phyloP scores from a whole-genome alignment of 2,329 filamentous ascomycete species.

The Ascochyta koolunga region DNA sequence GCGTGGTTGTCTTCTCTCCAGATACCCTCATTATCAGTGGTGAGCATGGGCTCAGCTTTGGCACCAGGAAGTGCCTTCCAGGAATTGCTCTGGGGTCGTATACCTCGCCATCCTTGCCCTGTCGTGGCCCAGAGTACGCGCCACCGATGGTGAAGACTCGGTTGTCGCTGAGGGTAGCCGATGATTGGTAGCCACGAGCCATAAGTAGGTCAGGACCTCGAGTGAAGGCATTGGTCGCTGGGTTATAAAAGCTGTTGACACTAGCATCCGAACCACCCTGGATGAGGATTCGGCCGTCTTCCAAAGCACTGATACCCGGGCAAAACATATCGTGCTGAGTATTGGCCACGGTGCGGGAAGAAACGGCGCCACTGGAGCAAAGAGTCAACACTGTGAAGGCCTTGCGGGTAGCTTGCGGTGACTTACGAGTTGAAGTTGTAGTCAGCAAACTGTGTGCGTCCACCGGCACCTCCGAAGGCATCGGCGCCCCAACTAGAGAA shows the following conservation, averaged over 20 bases:
- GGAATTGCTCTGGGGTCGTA: conserved; percentile 28
- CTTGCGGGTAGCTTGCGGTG: neutral
- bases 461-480: conserved; percentile 32
- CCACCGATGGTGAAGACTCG: conserved; percentile 37
- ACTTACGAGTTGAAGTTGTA: conserved; percentile 35
- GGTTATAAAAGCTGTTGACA: conserved; percentile 31
- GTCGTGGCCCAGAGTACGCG: conserved; percentile 29
- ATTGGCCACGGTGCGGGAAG: conserved; percentile 30
- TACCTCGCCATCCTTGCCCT: conserved; percentile 33
- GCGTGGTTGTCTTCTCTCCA: conserved; percentile 35
- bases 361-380: conserved; percentile 25
- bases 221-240: conserved; percentile 25
- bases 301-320: conserved; percentile 32
- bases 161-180: conserved; percentile 27
- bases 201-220: conserved; percentile 28
- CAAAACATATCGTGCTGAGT: conserved; percentile 39
- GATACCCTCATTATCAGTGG: conserved; percentile 28
- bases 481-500: conserved; percentile 38
- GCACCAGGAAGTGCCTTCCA: conserved; percentile 31
- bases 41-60: conserved; percentile 26
- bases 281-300: conserved; percentile 32
- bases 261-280: conserved; percentile 34
- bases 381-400: conserved; percentile 3
- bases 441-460: conserved; percentile 32
- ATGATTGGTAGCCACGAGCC: conserved; percentile 33